A percentile compares a stretch with the other conserved stretches of the same genome.
These are phyloP conservation scores for Phytophthora ohioensis DNA, from an alignment of 352 stramenopile species.

Conservation along the genomic window DNA sequence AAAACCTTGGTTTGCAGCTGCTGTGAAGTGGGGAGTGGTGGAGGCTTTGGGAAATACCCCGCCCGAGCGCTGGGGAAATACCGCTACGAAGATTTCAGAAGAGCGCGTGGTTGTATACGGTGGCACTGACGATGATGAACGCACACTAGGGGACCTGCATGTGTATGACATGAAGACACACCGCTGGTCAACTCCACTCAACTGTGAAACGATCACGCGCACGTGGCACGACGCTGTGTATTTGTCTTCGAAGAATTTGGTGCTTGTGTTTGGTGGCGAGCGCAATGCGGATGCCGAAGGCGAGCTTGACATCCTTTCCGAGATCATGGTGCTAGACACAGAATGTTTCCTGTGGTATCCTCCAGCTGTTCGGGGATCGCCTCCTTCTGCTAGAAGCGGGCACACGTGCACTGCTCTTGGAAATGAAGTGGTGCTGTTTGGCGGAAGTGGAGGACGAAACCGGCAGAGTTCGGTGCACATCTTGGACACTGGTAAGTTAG, in stretches of 20 bases:
- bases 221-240: slow-evolving; percentile 94
- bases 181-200: slow-evolving; percentile 84
- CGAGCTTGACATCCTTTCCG: slow-evolving; percentile 77
- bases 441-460: slow-evolving; percentile 72
- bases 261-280: slow-evolving; percentile 95
- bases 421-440: slow-evolving; percentile 84
- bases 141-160: slow-evolving; percentile 85
- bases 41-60: slow-evolving; percentile 44
- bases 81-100: slow-evolving; percentile 88
- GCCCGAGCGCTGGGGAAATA: slow-evolving; percentile 90
- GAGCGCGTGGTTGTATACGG: slow-evolving; percentile 92
- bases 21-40: slow-evolving; percentile 51
- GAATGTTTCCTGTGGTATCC: slow-evolving; percentile 96
- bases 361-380: slow-evolving; percentile 78
- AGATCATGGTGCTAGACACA: slow-evolving; percentile 93
- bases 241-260: slow-evolving; percentile 85
- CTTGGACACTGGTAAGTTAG: slow-evolving; percentile 65
- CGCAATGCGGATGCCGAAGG: slow-evolving; percentile 59
- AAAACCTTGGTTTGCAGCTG: slow-evolving; percentile 17
- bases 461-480: slow-evolving; percentile 82
- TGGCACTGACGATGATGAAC: slow-evolving; percentile 89
- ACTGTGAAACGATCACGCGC: slow-evolving; percentile 89
- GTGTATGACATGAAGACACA: slow-evolving; percentile 85
- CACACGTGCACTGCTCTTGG: slow-evolving; percentile 82
- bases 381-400: slow-evolving; percentile 69